Evolutionary conservation across 176 grass and related monocot genomes (phyloP).

Genomic region (Musa beccarii): DNA sequence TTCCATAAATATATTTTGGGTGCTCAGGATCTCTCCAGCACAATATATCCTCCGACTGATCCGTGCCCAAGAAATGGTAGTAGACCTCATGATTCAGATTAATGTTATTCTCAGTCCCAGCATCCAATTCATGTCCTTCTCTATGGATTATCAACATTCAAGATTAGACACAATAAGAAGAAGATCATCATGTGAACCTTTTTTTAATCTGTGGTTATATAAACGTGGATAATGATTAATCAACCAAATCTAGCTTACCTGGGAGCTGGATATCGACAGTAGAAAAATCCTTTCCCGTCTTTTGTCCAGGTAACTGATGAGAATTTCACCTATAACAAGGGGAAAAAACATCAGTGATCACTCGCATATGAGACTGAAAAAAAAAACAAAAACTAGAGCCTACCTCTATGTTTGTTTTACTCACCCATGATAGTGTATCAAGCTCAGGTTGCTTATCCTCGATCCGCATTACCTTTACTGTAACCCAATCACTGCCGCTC

Average conservation of each 20-base stretch:
- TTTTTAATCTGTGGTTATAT: too few species aligned
- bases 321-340: slow-evolving; percentile 68
- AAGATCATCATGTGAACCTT: neutral
- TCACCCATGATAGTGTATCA: slow-evolving; percentile 84
- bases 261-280: slow-evolving; percentile 68
- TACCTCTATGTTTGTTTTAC: neutral
- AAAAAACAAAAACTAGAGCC: too few species aligned
- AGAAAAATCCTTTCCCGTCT: slow-evolving; percentile 86
- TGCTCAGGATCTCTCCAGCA: slow-evolving; percentile 92
- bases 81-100: slow-evolving; percentile 88
- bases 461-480: slow-evolving; percentile 59
- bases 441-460: slow-evolving; percentile 44
- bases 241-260: slow-evolving; percentile 28
- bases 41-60: slow-evolving; percentile 87
- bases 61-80: slow-evolving; percentile 74
- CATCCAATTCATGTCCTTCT: slow-evolving; percentile 49
- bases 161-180: neutral
- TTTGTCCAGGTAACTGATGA: slow-evolving; percentile 75
- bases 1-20: slow-evolving; percentile 56
- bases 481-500: slow-evolving; percentile 87
- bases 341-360: neutral
- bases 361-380: too few species aligned
- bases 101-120: slow-evolving; percentile 84
- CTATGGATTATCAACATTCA: slow-evolving; percentile 29
- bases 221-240: too few species aligned